Base-by-base conservation (phyloP, 768 basidiomycete species). In the Russula brevipes region DNA sequence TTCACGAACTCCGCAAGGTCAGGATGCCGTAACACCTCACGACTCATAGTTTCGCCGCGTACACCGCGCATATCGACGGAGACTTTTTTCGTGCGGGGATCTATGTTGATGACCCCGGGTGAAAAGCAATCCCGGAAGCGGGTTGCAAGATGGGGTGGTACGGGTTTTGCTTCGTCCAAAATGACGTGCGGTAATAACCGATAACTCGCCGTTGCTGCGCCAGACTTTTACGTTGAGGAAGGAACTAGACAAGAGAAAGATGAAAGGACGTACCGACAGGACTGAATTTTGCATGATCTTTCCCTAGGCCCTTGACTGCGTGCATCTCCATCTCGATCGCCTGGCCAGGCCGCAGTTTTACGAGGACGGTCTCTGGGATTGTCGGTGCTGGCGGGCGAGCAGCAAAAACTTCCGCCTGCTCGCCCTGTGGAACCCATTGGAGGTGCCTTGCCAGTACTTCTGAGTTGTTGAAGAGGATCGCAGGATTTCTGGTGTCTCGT, bases 251-350 rank as follows among this genome's bases (percentile, higher is more conserved):
- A 49, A 19, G 12, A 56, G 17, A 59, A 36, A 35, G 10, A 45
- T 17, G 4, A 3, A 5, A 31, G 50, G 4, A 76, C 83, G 60
- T 69, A 91, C 94, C 93, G 56, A 98, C 97, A 36, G 97, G 94
- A 61, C 85, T 91, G 73, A 91, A 99, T 73, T 99, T 99, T 51
- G 97, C 94, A 70, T 99, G 96, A 65, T 95, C 93, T 70, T 91
- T 91, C 16, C 94, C 94, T 16, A 91, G 84, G 14, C 93, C 91
- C 70, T 98, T 98, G 64, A 94, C 78, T 24, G 94, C 95, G 70
- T 98, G 94, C 60, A 95, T 70, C 70, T 94, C 89, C 77, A 91
- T 83, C 46, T 91, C 82, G 45, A 99, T 78, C 54, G 82, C 80
- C 74, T 99, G 97, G 5, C 95, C 96, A 0, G 96, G 96, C 50